These are phyloP conservation scores for Chenopodium suecicum DNA, from an alignment of 148 eudicot species.

Conservation along the genomic window DNA sequence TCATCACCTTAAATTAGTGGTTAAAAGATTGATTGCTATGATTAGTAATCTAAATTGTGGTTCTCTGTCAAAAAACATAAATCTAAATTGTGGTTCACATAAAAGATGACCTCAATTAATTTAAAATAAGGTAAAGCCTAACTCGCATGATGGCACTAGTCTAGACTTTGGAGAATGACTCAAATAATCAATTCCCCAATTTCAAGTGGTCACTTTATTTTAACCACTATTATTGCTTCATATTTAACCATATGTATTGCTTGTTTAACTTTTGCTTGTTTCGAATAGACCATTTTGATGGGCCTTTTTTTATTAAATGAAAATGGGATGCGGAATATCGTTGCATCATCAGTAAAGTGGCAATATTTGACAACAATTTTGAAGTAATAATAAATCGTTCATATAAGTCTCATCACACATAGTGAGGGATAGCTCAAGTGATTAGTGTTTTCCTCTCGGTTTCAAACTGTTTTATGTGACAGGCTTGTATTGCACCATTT, in stretches of 20 bases:
- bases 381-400: too few species aligned
- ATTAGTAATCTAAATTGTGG: constrained; percentile 24
- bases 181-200: not conserved
- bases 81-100: constrained; percentile 27
- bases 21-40: constrained; percentile 14
- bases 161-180: not conserved
- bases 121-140: not conserved
- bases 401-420: too few species aligned
- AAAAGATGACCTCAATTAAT: not conserved
- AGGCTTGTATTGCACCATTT: too few species aligned
- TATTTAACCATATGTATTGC: too few species aligned
- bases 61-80: not conserved
- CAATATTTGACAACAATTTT: not conserved
- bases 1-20: constrained; percentile 12
- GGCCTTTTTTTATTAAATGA: not conserved
- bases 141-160: not conserved
- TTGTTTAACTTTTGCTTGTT: not conserved
- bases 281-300: not conserved
- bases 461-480: too few species aligned
- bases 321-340: too few species aligned
- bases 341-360: too few species aligned
- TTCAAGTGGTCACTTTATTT: not conserved
- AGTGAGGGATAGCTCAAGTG: too few species aligned
- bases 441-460: too few species aligned
- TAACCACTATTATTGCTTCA: not conserved